Conservation (phyloP, 768 basidiomycete species). For the Leucosporidium scottii region DNA sequence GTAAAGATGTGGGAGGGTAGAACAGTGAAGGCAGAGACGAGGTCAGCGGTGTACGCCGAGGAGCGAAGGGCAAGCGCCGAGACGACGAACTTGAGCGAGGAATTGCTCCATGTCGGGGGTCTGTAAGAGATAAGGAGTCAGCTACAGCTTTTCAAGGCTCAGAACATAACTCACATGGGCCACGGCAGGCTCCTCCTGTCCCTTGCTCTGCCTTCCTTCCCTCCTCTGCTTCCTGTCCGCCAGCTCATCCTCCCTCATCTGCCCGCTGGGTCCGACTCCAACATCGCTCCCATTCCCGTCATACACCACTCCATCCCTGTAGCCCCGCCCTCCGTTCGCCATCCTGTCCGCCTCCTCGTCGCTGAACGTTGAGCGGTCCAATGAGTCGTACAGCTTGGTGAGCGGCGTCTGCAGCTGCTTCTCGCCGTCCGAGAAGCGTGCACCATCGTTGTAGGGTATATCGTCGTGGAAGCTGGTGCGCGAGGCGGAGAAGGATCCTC, state of each 20-base stretch:
- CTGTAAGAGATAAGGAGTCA: background rate
- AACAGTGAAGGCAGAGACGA: background rate
- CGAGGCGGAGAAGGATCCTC: background rate
- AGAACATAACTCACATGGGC: background rate
- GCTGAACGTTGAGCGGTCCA: background rate
- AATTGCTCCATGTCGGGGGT: slow-evolving; percentile 15
- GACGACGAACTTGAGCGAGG: slow-evolving; percentile 16
- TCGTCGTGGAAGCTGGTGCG: background rate
- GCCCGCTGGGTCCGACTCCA: too few relatives aligned
- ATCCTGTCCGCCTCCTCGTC: background rate
- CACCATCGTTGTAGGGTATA: slow-evolving; percentile 10
- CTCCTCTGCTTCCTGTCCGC: slow-evolving; percentile 6
- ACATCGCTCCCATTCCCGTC: too few relatives aligned
- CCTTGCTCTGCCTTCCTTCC: background rate
- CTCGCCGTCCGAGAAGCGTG: too few relatives aligned
- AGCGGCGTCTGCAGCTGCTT: background rate
- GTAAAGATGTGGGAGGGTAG: too few relatives aligned
- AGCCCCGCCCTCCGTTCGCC: too few relatives aligned
- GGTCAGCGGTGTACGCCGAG: background rate
- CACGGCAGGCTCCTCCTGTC: slow-evolving; percentile 18
- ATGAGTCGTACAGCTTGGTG: background rate
- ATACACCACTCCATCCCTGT: too few relatives aligned
- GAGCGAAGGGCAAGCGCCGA: background rate
- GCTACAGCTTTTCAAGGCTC: background rate
- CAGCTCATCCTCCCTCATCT: slow-evolving; percentile 6